Evolutionary conservation across 352 stramenopile species (phyloP).

Genomic region (Blastocystis sp.): DNA sequence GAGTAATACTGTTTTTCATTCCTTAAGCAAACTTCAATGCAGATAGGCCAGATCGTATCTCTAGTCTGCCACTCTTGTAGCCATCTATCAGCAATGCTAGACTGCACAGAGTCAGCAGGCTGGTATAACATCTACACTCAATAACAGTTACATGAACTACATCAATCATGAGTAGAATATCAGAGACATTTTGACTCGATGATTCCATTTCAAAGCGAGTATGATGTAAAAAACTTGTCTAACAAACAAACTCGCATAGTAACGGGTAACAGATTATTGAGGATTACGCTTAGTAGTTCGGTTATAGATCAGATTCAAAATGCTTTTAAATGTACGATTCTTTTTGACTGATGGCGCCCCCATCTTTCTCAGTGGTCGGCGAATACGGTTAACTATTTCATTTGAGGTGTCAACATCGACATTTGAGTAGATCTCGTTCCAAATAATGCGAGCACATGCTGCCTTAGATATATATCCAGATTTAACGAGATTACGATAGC

Average conservation of each 20-base stretch:
- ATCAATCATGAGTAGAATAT: constrained; percentile 8
- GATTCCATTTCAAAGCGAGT: not conserved
- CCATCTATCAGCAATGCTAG: constrained; percentile 28
- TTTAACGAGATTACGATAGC: not conserved
- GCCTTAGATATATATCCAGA: not conserved
- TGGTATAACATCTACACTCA: constrained; percentile 27
- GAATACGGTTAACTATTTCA: not conserved
- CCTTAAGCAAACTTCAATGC: not conserved
- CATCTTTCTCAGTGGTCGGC: not conserved
- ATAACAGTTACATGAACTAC: not conserved
- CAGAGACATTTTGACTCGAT: not conserved
- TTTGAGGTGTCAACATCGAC: not conserved
- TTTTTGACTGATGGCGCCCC: not conserved
- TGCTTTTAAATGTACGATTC: not conserved
- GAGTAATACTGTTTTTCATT: not conserved
- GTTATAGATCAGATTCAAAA: not conserved
- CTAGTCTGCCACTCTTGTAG: constrained; percentile 26
- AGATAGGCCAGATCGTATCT: not conserved
- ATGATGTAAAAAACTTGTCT: too few relatives aligned
- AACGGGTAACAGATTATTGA: not conserved
- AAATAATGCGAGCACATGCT: not conserved
- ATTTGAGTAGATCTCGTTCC: not conserved
- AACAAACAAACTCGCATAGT: not conserved
- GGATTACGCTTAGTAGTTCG: not conserved
- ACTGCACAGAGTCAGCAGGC: not conserved